Percentiles rank a stretch among this genome's conserved stretches.
These are phyloP conservation scores for Pleurotus eryngii DNA, from an alignment of 768 basidiomycete species.

Conservation along the genomic window DNA sequence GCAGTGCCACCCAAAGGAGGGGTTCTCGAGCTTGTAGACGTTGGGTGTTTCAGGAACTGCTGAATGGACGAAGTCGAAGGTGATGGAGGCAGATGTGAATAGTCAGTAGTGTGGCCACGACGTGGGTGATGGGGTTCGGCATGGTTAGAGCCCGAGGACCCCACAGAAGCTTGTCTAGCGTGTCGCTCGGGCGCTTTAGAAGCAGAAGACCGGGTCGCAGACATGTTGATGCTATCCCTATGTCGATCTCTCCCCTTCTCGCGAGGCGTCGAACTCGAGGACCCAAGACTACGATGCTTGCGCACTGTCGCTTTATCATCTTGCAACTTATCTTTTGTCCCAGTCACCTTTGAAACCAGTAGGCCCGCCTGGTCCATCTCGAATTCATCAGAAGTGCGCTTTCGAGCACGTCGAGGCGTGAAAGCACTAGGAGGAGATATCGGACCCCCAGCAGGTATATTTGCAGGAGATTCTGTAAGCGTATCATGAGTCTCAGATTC, in stretches of 20 bases:
- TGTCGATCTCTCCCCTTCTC: conserved; percentile 56
- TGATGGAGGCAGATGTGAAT: conserved; percentile 87
- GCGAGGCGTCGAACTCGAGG: conserved; percentile 31
- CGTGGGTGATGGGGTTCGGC: conserved; percentile 48
- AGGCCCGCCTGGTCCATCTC: conserved; percentile 70
- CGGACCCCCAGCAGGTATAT: conserved; percentile 28
- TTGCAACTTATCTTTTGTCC: conserved; percentile 41
- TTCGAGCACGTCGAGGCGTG: conserved; percentile 55
- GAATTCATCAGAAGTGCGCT: conserved; percentile 80
- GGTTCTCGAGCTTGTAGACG: conserved; percentile 28
- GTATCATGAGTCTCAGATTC: conserved; percentile 20
- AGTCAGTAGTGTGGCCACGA: conserved; percentile 70
- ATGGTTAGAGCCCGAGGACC: conserved; percentile 63
- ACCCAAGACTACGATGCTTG: conserved; percentile 65
- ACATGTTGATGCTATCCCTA: conserved; percentile 46
- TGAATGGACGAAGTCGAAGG: conserved; percentile 89
- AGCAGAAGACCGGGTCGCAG: conserved; percentile 9
- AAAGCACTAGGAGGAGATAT: conserved; percentile 70
- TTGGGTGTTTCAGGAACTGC: conserved; percentile 64
- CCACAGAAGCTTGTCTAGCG: conserved; percentile 62
- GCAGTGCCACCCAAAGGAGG: conserved; percentile 30
- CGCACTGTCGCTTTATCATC: conserved; percentile 53
- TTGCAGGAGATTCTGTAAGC: conserved; percentile 22
- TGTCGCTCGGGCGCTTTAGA: conserved; percentile 44
- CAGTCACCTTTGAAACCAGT: conserved; percentile 49